Evolutionary conservation across 768 basidiomycete genomes (phyloP), one percentile per base, ranked within the genome.

Genomic region (Lentinula guzmanii): DNA sequence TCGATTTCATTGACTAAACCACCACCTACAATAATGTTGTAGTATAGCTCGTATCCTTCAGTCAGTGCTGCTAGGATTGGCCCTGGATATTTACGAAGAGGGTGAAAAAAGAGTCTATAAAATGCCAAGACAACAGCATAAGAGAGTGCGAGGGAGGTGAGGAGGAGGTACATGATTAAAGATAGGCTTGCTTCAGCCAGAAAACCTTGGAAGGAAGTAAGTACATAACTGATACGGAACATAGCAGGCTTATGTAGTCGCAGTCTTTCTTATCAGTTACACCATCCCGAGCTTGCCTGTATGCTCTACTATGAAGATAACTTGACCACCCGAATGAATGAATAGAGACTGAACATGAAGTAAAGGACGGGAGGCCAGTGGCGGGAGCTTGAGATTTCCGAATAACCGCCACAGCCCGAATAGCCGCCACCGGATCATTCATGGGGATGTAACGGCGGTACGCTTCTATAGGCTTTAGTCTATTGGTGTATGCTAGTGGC

Each of bases 11-110:
- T 65, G 13, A 72, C 64, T 35, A 65, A 65, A 28, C 64, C 67
- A 3, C 72, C 74, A 33, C 68, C 67, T 46, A 46, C 65, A 43
- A 69, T 55, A 1, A 72, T 57, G 53, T 70, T 70, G 58, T 70
- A 74, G 63, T 72, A 75, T 2, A 65, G 64, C n/a, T 62, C 51
- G 59, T 74, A 74, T 13, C 64, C 66, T 37, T 62, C 58, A 10
- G 69, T 70, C 3, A 66, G 24, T 4, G 72, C 72, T 1, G 73
- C 74, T 4, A 73, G 54, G 31, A 34, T 59, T 18, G 73, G 73
- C 4, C 74, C 74, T 16, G 74, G 73, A 60, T 69, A 70, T 24
- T 59, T 57, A 11, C 66, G 48, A 18, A 73, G 61, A 15, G 72
- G 73, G 58, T 74, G 73, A 16, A 68, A 69, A 48, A 63, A 68